A percentile compares a stretch with the other conserved stretches of the same genome.
These are phyloP conservation scores for Cladosporium austrohemisphaericum DNA, from an alignment of 2,329 filamentous ascomycete genomes.

Conservation along the genomic window DNA sequence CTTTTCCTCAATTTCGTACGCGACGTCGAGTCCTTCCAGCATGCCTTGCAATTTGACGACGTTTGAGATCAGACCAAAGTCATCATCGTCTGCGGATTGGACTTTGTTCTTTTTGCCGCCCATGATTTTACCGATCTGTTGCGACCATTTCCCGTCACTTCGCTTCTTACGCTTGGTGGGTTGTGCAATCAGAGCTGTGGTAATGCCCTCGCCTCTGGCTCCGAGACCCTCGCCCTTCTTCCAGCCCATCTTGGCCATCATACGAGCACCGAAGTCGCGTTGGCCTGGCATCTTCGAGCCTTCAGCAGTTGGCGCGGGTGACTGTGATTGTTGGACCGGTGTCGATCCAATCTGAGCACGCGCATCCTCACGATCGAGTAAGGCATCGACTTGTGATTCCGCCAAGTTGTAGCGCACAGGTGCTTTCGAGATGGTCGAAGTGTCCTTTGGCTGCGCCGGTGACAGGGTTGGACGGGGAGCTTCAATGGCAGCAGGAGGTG, in stretches of 20 bases:
- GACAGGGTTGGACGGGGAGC: slow-evolving; percentile 22
- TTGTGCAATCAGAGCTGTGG: slow-evolving; percentile 76
- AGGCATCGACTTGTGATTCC: slow-evolving; percentile 44
- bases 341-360: background rate
- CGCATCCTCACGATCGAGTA: slow-evolving; percentile 46
- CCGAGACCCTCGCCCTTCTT: slow-evolving; percentile 83
- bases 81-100: slow-evolving; percentile 31
- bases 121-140: slow-evolving; percentile 74
- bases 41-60: slow-evolving; percentile 82
- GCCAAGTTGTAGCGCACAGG: slow-evolving; percentile 69
- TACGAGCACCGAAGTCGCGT: slow-evolving; percentile 76
- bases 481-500: slow-evolving; percentile 20
- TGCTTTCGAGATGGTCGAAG: slow-evolving; percentile 69
- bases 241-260: slow-evolving; percentile 95
- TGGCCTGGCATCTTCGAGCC: slow-evolving; percentile 71
- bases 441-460: slow-evolving; percentile 12
- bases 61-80: slow-evolving; percentile 61
- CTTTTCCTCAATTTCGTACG: slow-evolving; percentile 67
- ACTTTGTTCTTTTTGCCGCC: slow-evolving; percentile 62
- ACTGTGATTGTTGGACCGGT: background rate
- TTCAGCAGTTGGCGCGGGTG: slow-evolving; percentile 35
- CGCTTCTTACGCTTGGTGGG: slow-evolving; percentile 82
- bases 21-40: slow-evolving; percentile 79
- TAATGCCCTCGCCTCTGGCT: slow-evolving; percentile 75
- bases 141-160: slow-evolving; percentile 70